Conservation (phyloP, 2,329 filamentous ascomycete genomes). For the Zasmidium cellare region DNA sequence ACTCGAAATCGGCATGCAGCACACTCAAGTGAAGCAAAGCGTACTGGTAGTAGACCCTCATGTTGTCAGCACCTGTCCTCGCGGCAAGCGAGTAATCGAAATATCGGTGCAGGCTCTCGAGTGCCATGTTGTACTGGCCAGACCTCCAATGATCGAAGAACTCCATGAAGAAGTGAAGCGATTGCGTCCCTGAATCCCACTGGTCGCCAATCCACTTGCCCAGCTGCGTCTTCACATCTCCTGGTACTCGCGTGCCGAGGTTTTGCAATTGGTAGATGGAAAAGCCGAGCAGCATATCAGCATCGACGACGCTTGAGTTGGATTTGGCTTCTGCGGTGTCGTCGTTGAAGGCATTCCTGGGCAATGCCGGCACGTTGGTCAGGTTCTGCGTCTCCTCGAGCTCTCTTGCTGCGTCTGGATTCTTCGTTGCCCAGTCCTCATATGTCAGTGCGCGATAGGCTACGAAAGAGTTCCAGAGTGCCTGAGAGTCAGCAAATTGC, state of each 20-base stretch:
- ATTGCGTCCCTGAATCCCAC: conserved; percentile 27
- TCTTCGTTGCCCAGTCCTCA: conserved; percentile 57
- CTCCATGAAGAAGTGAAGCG: conserved; percentile 35
- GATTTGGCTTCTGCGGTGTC: background rate
- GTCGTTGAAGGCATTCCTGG: background rate
- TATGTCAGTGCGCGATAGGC: conserved; percentile 77
- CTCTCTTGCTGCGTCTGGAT: conserved; percentile 40
- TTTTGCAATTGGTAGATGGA: conserved; percentile 86
- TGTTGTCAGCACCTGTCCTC: conserved; percentile 19
- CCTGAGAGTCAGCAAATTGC: conserved; percentile 74
- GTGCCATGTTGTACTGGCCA: conserved; percentile 84
- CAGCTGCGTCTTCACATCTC: conserved; percentile 71
- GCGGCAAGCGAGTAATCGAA: conserved; percentile 77
- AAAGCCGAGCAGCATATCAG: conserved; percentile 67
- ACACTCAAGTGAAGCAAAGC: conserved; percentile 91
- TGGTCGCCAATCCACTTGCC: conserved; percentile 40
- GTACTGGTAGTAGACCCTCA: conserved; percentile 78
- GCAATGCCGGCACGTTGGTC: background rate
- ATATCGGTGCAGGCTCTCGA: conserved; percentile 89
- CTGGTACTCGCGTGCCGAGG: conserved; percentile 74
- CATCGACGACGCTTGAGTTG: conserved; percentile 27
- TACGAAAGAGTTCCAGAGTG: conserved; percentile 81
- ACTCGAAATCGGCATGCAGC: conserved; percentile 92
- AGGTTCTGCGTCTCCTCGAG: conserved; percentile 3
- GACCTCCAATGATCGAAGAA: conserved; percentile 92